Evolutionary conservation across 192 early-diverging fungal species (phyloP).

Genomic region (Coemansia sp.): DNA sequence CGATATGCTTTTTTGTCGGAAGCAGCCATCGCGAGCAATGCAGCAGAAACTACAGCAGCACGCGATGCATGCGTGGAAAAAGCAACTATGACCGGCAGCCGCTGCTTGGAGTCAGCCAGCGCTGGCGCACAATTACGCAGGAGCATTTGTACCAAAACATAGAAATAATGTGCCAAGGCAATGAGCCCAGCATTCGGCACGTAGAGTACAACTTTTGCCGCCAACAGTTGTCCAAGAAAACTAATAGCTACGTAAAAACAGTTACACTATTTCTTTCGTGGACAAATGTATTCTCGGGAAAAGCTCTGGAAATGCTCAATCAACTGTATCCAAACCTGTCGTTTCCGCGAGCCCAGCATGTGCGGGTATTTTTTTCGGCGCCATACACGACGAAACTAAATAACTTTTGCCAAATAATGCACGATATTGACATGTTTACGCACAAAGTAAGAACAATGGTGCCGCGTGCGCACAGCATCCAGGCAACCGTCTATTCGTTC

Average conservation of each 20-base stretch:
- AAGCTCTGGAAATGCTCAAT: background rate
- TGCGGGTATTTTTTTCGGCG: background rate
- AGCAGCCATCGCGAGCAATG: background rate
- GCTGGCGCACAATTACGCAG: slow-evolving; percentile 1
- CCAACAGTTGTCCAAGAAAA: background rate
- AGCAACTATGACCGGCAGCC: background rate
- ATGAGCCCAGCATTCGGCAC: slow-evolving; percentile 1
- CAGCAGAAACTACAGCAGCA: background rate
- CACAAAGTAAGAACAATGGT: background rate
- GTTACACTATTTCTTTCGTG: slow-evolving; percentile 4
- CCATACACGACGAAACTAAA: background rate
- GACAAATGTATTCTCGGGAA: slow-evolving; percentile 2
- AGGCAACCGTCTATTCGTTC: background rate
- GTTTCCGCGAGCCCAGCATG: background rate
- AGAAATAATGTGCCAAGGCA: slow-evolving; percentile 8
- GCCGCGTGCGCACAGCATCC: background rate
- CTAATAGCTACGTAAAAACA: background rate
- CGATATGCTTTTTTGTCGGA: background rate
- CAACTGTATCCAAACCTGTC: background rate
- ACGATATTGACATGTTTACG: background rate
- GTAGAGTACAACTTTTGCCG: background rate
- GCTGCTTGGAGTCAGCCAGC: background rate
- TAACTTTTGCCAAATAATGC: background rate
- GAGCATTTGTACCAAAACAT: slow-evolving; percentile 3
- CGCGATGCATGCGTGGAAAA: background rate